phyloP scores from a whole-genome alignment of 2,329 filamentous ascomycete species.

The Colletotrichum euphorbiae region DNA sequence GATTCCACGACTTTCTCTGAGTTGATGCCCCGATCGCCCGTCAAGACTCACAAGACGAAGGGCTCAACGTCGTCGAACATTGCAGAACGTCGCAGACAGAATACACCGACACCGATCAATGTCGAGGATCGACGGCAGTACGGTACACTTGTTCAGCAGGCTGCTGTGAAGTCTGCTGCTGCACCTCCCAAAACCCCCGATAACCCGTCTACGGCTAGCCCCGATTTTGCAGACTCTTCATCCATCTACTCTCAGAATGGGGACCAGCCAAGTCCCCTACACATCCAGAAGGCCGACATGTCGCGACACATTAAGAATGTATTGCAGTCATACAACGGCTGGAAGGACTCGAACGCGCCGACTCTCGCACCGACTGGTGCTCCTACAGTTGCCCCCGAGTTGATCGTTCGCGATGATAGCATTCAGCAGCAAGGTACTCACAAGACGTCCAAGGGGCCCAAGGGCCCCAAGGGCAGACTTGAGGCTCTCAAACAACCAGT shows the following conservation, averaged over 20 bases:
- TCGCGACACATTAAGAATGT: conserved; percentile 31
- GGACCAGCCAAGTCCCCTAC: conserved; percentile 16
- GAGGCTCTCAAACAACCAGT: conserved; percentile 36
- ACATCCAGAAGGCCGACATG: conserved; percentile 21
- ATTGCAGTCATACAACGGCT: conserved; percentile 37
- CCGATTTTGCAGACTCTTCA: conserved; percentile 28
- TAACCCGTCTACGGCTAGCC: background rate
- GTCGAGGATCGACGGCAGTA: conserved; percentile 32
- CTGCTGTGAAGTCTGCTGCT: conserved; percentile 40
- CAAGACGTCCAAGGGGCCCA: background rate
- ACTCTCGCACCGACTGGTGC: background rate
- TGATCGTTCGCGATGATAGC: background rate
- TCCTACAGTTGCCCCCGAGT: conserved; percentile 1
- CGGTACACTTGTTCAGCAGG: conserved; percentile 18
- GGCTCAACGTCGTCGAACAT: conserved; percentile 29
- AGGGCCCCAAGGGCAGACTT: conserved; percentile 8
- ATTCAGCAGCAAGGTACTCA: background rate
- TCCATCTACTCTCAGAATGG: conserved; percentile 39
- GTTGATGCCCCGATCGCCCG: conserved; percentile 25
- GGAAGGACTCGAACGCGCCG: conserved; percentile 21
- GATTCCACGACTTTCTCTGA: conserved; percentile 37
- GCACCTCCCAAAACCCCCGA: conserved; percentile 40
- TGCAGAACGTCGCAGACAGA: conserved; percentile 36
- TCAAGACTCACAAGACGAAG: conserved; percentile 27
- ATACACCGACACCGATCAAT: conserved; percentile 17